These are phyloP conservation scores for Pestalotiopsis sp. DNA, from an alignment of 2,329 filamentous ascomycete genomes.

Conservation along the genomic window DNA sequence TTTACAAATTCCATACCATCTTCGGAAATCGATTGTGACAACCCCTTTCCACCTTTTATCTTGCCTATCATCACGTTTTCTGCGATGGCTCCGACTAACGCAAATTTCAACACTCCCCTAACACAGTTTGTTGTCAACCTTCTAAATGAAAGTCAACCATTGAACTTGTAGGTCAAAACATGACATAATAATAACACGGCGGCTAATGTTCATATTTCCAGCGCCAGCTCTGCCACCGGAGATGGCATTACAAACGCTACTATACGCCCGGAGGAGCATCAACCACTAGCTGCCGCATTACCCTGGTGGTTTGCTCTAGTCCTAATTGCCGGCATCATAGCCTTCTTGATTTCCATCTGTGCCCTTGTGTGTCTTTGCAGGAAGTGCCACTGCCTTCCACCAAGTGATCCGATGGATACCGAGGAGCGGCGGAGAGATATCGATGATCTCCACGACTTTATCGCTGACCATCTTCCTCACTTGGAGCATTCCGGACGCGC, in stretches of 20 bases:
- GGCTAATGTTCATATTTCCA: neutral
- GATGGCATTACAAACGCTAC: neutral
- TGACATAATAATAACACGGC: neutral
- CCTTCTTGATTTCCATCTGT: neutral
- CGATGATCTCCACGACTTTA: neutral
- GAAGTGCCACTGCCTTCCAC: neutral
- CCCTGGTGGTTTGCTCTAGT: neutral
- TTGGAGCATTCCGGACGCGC: neutral
- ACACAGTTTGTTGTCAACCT: neutral
- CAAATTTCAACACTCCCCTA: neutral
- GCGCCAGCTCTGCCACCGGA: neutral
- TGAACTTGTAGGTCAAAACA: neutral
- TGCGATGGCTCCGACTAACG: neutral
- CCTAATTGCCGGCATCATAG: neutral
- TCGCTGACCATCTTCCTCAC: neutral
- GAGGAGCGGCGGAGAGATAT: neutral
- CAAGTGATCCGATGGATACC: neutral
- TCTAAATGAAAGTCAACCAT: neutral
- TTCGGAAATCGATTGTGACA: neutral
- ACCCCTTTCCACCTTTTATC: neutral
- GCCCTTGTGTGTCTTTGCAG: neutral
- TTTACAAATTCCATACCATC: neutral
- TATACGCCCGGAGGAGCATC: neutral
- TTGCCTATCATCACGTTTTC: neutral
- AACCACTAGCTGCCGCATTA: neutral